Conservation (phyloP, 148 eudicot species). For the Vaccinium vitisidaea region DNA sequence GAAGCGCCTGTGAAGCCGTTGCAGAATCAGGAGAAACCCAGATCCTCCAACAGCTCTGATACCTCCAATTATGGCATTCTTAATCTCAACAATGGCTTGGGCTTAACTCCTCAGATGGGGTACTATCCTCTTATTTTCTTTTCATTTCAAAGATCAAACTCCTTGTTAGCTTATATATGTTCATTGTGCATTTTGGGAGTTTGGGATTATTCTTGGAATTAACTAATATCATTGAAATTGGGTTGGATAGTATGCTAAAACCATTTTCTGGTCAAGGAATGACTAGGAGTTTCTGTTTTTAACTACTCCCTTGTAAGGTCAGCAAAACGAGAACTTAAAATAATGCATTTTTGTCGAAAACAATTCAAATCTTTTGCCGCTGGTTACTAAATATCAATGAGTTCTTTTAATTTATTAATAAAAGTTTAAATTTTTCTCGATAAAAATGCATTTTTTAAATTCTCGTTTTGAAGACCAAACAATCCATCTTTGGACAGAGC, state of each 20-base stretch:
- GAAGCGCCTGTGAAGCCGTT: conserved; percentile 31
- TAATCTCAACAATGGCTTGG: conserved; percentile 80
- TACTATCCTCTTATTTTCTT: conserved; percentile 20
- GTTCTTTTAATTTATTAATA: neutral
- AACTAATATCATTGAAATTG: neutral
- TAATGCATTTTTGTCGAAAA: neutral
- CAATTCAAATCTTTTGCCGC: neutral
- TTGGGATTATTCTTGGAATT: neutral
- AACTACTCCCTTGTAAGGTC: neutral
- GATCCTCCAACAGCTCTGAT: conserved; percentile 44
- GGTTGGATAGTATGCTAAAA: neutral
- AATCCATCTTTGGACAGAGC: neutral
- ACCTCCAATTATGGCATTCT: conserved; percentile 64
- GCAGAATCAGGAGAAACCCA: conserved; percentile 31
- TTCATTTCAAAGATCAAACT: neutral
- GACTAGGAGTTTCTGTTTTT: neutral
- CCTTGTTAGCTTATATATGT: neutral
- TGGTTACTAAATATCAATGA: neutral
- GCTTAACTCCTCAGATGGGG: conserved; percentile 97
- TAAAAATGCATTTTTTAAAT: neutral
- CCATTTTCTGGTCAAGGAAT: neutral
- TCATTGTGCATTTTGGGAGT: neutral
- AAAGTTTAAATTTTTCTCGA: neutral
- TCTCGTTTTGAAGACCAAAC: no score
- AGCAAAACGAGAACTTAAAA: neutral